phyloP scores from a whole-genome alignment of 495 filamentous ascomycete species.

The Penicillium roqueforti region DNA sequence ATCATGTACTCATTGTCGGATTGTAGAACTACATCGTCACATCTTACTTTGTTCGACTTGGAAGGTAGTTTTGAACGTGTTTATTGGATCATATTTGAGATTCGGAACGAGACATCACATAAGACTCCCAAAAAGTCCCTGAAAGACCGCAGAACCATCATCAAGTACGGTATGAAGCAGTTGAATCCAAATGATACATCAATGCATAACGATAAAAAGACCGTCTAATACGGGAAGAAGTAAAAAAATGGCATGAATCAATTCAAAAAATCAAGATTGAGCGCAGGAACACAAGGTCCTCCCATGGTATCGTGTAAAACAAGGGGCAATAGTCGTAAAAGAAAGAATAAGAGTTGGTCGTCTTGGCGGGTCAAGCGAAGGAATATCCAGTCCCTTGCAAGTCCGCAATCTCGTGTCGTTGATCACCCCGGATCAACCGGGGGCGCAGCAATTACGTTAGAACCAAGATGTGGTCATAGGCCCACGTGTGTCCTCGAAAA shows the following conservation, averaged over 20 bases:
- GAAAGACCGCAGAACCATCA: not conserved
- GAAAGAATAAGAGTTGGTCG: slow-evolving; percentile 32
- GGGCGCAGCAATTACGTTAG: slow-evolving; percentile 21
- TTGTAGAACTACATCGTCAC: not conserved
- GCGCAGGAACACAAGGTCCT: slow-evolving; percentile 19
- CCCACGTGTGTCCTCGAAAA: slow-evolving; percentile 45
- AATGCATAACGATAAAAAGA: not conserved
- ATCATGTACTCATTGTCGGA: slow-evolving; percentile 10
- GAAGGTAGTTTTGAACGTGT: not conserved
- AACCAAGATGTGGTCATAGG: slow-evolving; percentile 41
- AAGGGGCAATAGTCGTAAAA: slow-evolving; percentile 22
- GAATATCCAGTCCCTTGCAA: slow-evolving; percentile 25
- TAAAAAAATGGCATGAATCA: slow-evolving; percentile 1
- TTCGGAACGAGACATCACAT: not conserved
- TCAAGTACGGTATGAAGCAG: not conserved
- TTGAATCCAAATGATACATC: not conserved
- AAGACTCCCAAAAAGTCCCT: not conserved
- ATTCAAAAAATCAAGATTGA: slow-evolving; percentile 8
- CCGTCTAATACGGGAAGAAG: not conserved
- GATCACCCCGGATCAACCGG: slow-evolving; percentile 28
- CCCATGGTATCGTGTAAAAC: slow-evolving; percentile 29
- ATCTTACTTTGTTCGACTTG: not conserved
- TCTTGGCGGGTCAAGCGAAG: slow-evolving; percentile 17
- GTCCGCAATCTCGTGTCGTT: slow-evolving; percentile 16
- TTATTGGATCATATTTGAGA: not conserved